Evolutionary conservation across 176 grass and related monocot genomes (phyloP), one percentile per base, ranked within the genome.

Genomic region (Rhynchospora pubera): DNA sequence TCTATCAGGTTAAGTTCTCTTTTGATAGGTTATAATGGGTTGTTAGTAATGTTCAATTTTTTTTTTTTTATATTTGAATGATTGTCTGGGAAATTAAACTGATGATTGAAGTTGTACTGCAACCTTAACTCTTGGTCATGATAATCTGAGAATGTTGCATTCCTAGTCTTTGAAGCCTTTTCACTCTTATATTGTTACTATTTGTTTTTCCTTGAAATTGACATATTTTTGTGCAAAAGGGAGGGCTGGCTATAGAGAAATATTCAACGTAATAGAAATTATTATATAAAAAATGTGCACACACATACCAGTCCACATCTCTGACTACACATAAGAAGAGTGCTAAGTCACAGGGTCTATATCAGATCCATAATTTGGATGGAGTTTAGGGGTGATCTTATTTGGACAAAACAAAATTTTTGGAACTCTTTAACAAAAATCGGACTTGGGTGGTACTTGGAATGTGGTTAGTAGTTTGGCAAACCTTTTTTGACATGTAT

Each of bases 1-100:
- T 73, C 34, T 34, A 52, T 81, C 1, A 11, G 14, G 14, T 72
- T 64, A 55, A 65, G 24, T 77, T 82, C 21, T 81, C 66, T 82
- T 34, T 60, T 30, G 21, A 62, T 62, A 60, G 9, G 45, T 50
- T 48, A 50, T 45, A 50, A 50, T 39, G 34, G 34, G 34, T 50
- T 50, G 68, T 22, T 72, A 45, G 47, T 71, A 21, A 13, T 9
- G 19, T 6, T 9, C 5, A 48, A 73, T 50, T 73, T 44, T 51
- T 13, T 12, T 23, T 73, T 18, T 24, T 10, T 51, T 24, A 70
- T 46, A 46, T 9, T 16, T 46, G 15, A 15, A 67, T 4, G 26
- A 10, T 65, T 65, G 12, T 30, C 26, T 65, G 11, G 14, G 28
- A 15, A 30, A 30, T 65, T 65, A 65, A 65, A 30, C 3, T 65